These are phyloP conservation scores for Kazachstania viticola DNA, from an alignment of 805 yeast species.

Conservation along the genomic window DNA sequence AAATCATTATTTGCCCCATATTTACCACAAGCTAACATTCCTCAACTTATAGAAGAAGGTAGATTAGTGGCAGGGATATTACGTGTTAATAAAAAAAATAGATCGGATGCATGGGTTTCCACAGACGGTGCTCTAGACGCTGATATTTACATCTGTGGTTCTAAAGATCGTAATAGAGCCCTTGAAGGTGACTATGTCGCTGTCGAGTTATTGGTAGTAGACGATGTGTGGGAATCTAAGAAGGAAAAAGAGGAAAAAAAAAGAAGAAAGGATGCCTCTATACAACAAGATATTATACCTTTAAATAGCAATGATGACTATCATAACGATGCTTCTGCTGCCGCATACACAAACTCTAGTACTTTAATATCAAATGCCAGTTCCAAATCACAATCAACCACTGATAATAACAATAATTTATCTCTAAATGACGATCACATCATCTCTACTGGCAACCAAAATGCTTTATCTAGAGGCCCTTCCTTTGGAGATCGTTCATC, in stretches of 20 bases:
- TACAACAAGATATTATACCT: conserved; percentile 28
- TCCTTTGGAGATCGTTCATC: conserved; percentile 24
- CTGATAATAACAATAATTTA: conserved; percentile 10
- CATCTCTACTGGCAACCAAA: not conserved
- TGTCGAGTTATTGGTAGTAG: conserved; percentile 84
- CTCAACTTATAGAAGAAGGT: conserved; percentile 81
- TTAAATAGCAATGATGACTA: conserved; percentile 47
- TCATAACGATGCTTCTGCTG: conserved; percentile 70
- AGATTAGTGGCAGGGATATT: conserved; percentile 83
- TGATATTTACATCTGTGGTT: conserved; percentile 94
- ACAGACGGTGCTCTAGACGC: conserved; percentile 94
- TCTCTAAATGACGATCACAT: conserved; percentile 8
- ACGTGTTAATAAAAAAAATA: conserved; percentile 88
- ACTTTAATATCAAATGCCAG: too few relatives aligned
- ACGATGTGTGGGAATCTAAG: conserved; percentile 95
- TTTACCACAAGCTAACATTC: conserved; percentile 84
- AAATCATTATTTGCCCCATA: conserved; percentile 92
- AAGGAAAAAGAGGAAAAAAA: conserved; percentile 96
- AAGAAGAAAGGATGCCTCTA: conserved; percentile 60
- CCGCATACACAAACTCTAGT: conserved; percentile 27
- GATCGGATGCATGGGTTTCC: conserved; percentile 97
- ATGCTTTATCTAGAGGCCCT: conserved; percentile 1
- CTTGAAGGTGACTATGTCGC: conserved; percentile 95
- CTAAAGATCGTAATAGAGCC: conserved; percentile 96
- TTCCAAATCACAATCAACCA: conserved; percentile 26